These are phyloP conservation scores for Cryphonectria carpinicola DNA, from an alignment of 2,329 filamentous ascomycete genomes.

Conservation along the genomic window DNA sequence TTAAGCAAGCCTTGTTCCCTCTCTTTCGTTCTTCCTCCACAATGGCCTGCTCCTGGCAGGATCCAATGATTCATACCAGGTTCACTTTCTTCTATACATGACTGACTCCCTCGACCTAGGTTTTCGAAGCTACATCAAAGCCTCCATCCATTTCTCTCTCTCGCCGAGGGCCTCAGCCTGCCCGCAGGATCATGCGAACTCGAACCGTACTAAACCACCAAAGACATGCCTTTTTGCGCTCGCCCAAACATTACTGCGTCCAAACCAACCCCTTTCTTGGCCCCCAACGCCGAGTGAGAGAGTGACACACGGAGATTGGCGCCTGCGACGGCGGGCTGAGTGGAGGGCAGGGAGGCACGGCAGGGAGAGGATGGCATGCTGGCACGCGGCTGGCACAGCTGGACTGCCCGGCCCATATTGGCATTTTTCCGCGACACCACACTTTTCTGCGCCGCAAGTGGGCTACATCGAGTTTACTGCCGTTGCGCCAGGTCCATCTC, in stretches of 20 bases:
- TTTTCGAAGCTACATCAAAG: background rate
- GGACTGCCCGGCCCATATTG: background rate
- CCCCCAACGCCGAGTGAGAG: background rate
- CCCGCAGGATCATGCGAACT: background rate
- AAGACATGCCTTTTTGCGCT: background rate
- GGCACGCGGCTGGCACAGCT: too few species aligned
- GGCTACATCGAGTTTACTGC: background rate
- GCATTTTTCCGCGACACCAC: background rate
- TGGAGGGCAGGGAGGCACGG: background rate
- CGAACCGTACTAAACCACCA: background rate
- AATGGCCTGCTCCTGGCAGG: too few species aligned
- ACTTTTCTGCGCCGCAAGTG: background rate
- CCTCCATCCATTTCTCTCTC: background rate
- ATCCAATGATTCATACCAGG: too few species aligned
- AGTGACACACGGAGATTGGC: background rate
- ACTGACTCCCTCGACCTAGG: too few species aligned
- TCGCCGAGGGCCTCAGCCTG: too few species aligned
- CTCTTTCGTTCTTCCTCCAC: too few species aligned
- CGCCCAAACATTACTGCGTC: background rate
- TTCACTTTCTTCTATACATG: too few species aligned
- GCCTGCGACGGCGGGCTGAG: background rate
- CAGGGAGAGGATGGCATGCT: too few species aligned
- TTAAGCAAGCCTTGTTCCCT: too few species aligned
- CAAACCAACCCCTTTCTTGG: background rate
- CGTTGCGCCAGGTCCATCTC: background rate